These are phyloP conservation scores for Pulveroboletus sp. DNA, from an alignment of 768 basidiomycete genomes.

Conservation along the genomic window DNA sequence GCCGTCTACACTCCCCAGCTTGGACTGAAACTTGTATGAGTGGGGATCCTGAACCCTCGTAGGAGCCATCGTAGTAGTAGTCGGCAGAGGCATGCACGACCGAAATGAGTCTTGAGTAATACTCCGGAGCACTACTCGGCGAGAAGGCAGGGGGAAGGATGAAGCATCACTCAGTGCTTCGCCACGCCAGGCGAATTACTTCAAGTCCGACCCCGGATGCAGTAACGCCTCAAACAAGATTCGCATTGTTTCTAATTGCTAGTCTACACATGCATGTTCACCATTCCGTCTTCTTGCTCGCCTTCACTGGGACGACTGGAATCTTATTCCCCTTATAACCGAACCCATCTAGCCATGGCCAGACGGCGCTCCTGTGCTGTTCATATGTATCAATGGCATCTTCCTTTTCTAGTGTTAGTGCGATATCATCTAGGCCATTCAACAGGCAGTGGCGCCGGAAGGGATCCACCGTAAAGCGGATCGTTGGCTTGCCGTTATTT, in stretches of 20 bases:
- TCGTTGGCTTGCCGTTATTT: slow-evolving; percentile 63
- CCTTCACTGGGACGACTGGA: slow-evolving; percentile 43
- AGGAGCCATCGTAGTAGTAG: slow-evolving; percentile 11
- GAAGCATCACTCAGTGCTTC: background rate
- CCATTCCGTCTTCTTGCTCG: slow-evolving; percentile 66
- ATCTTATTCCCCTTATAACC: slow-evolving; percentile 83
- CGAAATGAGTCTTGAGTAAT: slow-evolving; percentile 2
- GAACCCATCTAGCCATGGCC: slow-evolving; percentile 98
- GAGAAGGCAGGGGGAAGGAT: background rate
- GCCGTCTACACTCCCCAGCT: slow-evolving; percentile 5
- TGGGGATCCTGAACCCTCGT: slow-evolving; percentile 12
- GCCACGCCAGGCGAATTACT: slow-evolving; percentile 8
- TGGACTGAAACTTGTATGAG: slow-evolving; percentile 14
- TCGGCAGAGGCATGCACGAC: slow-evolving; percentile 15
- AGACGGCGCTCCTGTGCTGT: slow-evolving; percentile 63
- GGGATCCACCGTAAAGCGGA: slow-evolving; percentile 77
- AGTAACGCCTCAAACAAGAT: slow-evolving; percentile 8
- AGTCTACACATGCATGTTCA: slow-evolving; percentile 29
- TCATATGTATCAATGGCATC: slow-evolving; percentile 77
- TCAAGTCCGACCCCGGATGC: slow-evolving; percentile 13
- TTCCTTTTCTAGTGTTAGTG: slow-evolving; percentile 82
- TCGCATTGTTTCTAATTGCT: too few species aligned
- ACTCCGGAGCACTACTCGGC: background rate
- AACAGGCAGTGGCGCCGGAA: slow-evolving; percentile 93
- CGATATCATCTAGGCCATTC: slow-evolving; percentile 96